Conservation (phyloP, 2,329 filamentous ascomycete species). For the Colletotrichum brevisporum region DNA sequence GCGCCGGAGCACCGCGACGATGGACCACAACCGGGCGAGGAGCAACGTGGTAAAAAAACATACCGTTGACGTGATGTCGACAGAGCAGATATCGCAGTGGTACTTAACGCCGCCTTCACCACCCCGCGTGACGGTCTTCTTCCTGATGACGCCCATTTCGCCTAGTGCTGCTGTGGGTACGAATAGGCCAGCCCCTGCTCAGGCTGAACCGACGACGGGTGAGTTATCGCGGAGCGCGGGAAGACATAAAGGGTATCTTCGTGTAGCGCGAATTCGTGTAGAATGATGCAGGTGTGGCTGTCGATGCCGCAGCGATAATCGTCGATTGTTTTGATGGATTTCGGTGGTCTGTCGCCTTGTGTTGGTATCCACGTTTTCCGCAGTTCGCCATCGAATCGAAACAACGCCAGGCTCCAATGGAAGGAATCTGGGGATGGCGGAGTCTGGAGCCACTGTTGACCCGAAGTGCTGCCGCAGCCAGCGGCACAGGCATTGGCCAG, state of each 20-base stretch:
- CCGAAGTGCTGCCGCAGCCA: conserved; percentile 27
- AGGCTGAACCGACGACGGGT: conserved; percentile 34
- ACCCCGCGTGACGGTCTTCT: conserved; percentile 89
- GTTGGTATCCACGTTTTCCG: conserved; percentile 26
- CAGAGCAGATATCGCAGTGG: conserved; percentile 96
- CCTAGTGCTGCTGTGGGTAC: conserved; percentile 42
- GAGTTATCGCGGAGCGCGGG: conserved; percentile 22
- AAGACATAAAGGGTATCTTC: conserved; percentile 19
- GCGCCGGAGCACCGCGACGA: conserved; percentile 16
- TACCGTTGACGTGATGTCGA: conserved; percentile 97
- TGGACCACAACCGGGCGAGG: conserved; percentile 11
- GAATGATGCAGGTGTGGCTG: neutral
- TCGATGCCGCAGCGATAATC: conserved; percentile 12
- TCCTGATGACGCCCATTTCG: conserved; percentile 92
- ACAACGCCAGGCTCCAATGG: conserved; percentile 28
- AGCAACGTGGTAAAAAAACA: conserved; percentile 51
- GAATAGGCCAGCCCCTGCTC: conserved; percentile 39
- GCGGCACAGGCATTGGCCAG: neutral
- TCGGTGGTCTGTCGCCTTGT: conserved; percentile 20
- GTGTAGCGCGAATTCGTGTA: accelerated
- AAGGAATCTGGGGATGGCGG: conserved; percentile 28
- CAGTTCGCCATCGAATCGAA: conserved; percentile 15
- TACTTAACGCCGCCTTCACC: conserved; percentile 94
- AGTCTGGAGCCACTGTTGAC: conserved; percentile 15
- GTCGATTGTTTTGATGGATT: conserved; percentile 31